Conservation (phyloP, 1,139 yeast genomes). For the Nakaseomyces kungkrabaensis region DNA sequence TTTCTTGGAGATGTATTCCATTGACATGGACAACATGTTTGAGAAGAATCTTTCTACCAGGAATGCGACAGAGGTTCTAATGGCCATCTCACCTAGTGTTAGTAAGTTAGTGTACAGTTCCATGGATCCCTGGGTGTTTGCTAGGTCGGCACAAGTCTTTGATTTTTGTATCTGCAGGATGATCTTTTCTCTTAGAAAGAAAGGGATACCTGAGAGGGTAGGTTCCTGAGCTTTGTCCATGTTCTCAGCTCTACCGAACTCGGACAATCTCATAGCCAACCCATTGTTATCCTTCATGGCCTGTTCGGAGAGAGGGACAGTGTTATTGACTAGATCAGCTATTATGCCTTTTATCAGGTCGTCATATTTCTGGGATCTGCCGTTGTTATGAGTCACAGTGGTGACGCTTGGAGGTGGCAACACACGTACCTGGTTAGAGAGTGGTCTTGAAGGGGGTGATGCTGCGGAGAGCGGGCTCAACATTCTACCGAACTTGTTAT, state of each 20-base stretch:
- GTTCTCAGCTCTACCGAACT: background rate
- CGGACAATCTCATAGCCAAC: background rate
- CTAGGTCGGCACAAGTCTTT: conserved; percentile 51
- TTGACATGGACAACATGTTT: conserved; percentile 37
- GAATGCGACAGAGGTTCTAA: conserved; percentile 47
- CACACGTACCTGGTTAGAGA: conserved; percentile 1
- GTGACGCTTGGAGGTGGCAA: background rate
- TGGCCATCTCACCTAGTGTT: conserved; percentile 47
- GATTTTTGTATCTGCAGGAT: conserved; percentile 48
- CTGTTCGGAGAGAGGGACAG: conserved; percentile 23
- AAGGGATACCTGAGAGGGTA: conserved; percentile 12
- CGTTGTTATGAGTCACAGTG: background rate
- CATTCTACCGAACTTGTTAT: conserved; percentile 6
- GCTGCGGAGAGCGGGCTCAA: background rate
- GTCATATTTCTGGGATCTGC: conserved; percentile 9
- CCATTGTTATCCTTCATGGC: conserved; percentile 11
- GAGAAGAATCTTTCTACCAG: conserved; percentile 50
- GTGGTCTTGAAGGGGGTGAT: background rate
- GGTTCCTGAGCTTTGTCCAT: background rate
- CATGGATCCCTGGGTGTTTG: conserved; percentile 29
- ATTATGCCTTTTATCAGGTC: conserved; percentile 21
- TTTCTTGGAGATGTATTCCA: conserved; percentile 48
- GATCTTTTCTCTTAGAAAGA: conserved; percentile 28
- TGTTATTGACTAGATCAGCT: conserved; percentile 20
- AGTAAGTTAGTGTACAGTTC: conserved; percentile 35